Percentiles rank a stretch among this genome's conserved stretches.
These are phyloP conservation scores for Populus hybrid DNA, from an alignment of 441 rosid species.

Conservation along the genomic window DNA sequence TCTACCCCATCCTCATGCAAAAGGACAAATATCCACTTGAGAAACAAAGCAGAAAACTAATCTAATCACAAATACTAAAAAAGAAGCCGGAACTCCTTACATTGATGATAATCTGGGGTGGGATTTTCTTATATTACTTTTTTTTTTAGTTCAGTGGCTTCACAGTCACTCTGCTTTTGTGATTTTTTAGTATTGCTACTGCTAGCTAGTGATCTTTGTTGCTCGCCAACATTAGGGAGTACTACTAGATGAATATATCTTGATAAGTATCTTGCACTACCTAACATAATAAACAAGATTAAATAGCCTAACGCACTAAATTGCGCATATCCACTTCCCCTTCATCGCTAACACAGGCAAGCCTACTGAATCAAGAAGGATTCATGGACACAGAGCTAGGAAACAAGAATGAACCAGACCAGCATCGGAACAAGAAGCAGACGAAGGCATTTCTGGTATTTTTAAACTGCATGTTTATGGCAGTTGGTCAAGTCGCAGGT, in stretches of 20 bases:
- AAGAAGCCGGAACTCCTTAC: neutral
- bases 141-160: neutral
- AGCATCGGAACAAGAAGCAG: neutral
- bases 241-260: neutral
- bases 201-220: neutral
- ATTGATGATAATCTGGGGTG: neutral
- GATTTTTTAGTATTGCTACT: neutral
- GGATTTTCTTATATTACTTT: neutral
- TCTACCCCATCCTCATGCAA: neutral
- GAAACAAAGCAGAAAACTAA: neutral
- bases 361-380: neutral
- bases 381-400: conserved; percentile 1
- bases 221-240: neutral
- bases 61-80: neutral
- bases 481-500: conserved; percentile 16
- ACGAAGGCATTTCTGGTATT: neutral
- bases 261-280: neutral
- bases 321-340: neutral
- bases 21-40: neutral
- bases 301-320: too few relatives aligned
- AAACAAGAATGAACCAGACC: neutral
- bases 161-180: neutral
- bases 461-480: neutral
- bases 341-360: neutral
- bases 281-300: neutral